A percentile compares a stretch with the other conserved stretches of the same genome.
Conservation (phyloP, 805 yeast genomes). For the Grigorovia humatica region DNA sequence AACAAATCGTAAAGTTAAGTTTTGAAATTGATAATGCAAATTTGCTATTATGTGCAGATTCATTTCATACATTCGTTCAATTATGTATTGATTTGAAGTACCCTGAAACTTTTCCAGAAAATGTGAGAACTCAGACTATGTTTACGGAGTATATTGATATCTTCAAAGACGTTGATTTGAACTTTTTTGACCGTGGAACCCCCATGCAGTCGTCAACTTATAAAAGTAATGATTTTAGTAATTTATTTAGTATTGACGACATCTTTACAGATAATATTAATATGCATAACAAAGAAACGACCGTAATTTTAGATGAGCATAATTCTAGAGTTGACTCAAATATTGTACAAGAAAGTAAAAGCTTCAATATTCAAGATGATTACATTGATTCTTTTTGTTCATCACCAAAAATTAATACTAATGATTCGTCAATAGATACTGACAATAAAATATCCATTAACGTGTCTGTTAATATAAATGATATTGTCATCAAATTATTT, state of each 20-base stretch:
- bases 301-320: not conserved
- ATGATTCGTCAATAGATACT: not conserved
- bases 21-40: slow-evolving; percentile 37
- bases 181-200: slow-evolving; percentile 13
- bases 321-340: not conserved
- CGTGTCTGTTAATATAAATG: not conserved
- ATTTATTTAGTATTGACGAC: slow-evolving; percentile 8
- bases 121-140: slow-evolving; percentile 42
- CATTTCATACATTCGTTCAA: slow-evolving; percentile 62
- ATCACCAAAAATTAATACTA: not conserved
- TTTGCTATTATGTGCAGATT: slow-evolving; percentile 71
- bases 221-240: not conserved
- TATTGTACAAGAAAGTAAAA: not conserved
- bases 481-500: slow-evolving; percentile 39
- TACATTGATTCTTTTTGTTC: not conserved
- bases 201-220: not conserved
- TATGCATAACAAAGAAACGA: not conserved
- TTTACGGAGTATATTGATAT: slow-evolving; percentile 29
- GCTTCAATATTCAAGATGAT: not conserved
- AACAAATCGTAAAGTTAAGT: slow-evolving; percentile 25
- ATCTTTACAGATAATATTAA: slow-evolving; percentile 9
- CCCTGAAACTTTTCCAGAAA: slow-evolving; percentile 50
- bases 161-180: slow-evolving; percentile 31
- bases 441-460: not conserved
- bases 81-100: slow-evolving; percentile 60